Evolutionary conservation across 352 stramenopile genomes (phyloP).

Genomic region (Pythium vanterpoolii): DNA sequence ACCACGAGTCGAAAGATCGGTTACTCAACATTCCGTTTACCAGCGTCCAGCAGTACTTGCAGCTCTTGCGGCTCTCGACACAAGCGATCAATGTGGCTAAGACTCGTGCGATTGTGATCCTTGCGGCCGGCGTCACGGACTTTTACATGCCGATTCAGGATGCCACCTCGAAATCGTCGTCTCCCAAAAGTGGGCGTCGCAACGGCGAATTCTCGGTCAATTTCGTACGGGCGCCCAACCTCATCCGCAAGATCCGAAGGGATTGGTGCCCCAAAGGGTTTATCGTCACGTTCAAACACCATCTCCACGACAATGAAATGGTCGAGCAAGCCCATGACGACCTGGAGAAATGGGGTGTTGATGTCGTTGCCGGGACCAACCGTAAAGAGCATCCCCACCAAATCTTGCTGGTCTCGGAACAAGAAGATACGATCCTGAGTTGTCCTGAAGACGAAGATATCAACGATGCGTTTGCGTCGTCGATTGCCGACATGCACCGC

Average conservation of each 20-base stretch:
- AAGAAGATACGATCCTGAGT: conserved; percentile 78
- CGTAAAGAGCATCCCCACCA: conserved; percentile 43
- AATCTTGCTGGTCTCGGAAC: conserved; percentile 75
- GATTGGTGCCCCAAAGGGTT: conserved; percentile 81
- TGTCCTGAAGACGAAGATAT: conserved; percentile 76
- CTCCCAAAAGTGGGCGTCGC: not conserved
- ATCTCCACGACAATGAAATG: conserved; percentile 61
- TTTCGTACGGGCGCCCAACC: conserved; percentile 75
- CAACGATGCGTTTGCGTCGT: conserved; percentile 73
- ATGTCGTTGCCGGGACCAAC: conserved; percentile 73
- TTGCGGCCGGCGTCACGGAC: conserved; percentile 78
- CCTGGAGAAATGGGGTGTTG: conserved; percentile 77
- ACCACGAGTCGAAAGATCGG: conserved; percentile 59
- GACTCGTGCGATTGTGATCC: conserved; percentile 62
- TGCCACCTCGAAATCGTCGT: conserved; percentile 12
- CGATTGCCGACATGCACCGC: conserved; percentile 70
- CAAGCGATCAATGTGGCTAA: conserved; percentile 54
- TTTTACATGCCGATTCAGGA: conserved; percentile 61
- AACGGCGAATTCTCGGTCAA: conserved; percentile 72
- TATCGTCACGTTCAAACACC: conserved; percentile 75
- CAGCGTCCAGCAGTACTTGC: conserved; percentile 81
- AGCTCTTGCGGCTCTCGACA: conserved; percentile 58
- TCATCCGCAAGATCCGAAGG: conserved; percentile 78
- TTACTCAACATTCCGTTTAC: conserved; percentile 76
- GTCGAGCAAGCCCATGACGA: conserved; percentile 66